Evolutionary conservation across 2,329 filamentous ascomycete genomes (phyloP).

Genomic region (Teratosphaeria gauchensis): DNA sequence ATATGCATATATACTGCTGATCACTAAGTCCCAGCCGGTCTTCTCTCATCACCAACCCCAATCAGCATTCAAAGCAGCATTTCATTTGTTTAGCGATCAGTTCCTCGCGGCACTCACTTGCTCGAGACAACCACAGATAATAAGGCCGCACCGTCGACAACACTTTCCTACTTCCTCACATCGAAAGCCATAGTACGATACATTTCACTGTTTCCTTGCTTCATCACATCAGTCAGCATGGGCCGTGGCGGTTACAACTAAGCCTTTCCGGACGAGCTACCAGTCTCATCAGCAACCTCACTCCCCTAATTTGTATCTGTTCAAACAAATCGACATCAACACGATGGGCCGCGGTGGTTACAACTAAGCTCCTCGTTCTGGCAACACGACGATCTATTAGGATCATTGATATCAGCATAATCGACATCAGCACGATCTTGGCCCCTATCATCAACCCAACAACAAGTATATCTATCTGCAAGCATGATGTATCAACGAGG

Average conservation of each 20-base stretch:
- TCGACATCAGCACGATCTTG: conserved; percentile 2
- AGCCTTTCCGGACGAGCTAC: background rate
- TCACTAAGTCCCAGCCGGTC: background rate
- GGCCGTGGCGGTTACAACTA: conserved; percentile 37
- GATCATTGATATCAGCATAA: background rate
- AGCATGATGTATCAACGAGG: background rate
- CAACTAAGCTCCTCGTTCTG: background rate
- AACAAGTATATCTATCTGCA: conserved; percentile 5
- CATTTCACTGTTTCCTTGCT: conserved; percentile 8
- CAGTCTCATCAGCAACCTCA: background rate
- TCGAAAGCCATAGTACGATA: background rate
- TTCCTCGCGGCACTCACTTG: background rate
- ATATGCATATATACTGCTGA: background rate
- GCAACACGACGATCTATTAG: conserved; percentile 1
- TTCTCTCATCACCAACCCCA: conserved; percentile 1
- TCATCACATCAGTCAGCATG: conserved; percentile 17
- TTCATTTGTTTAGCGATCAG: background rate
- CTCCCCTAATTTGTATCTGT: background rate
- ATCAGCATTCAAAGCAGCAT: background rate
- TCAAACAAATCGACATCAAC: background rate
- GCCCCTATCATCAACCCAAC: conserved; percentile 3
- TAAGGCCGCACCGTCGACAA: background rate
- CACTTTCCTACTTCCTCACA: background rate
- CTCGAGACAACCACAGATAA: background rate
- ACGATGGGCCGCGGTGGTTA: conserved; percentile 23